Percentiles rank a stretch among this genome's conserved stretches.
phyloP scores from a whole-genome alignment of 163 green algal genomes.

The Volvox carteri region DNA sequence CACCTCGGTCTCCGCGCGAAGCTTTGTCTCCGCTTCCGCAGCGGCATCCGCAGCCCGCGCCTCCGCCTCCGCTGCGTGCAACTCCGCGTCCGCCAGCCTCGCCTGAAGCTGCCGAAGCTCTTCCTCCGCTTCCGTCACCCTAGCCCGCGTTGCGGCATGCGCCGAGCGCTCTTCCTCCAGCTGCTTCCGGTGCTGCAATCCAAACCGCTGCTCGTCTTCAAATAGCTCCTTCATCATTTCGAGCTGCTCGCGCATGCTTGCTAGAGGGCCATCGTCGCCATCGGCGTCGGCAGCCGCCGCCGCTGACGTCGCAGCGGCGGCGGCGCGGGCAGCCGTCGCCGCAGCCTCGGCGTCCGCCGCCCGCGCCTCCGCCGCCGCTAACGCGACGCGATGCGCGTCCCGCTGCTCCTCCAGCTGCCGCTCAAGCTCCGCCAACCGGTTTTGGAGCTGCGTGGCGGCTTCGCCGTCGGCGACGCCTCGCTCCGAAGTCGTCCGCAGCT shows the following conservation, averaged over 20 bases:
- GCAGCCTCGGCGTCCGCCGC: conserved; percentile 32
- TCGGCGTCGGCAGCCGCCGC: not conserved
- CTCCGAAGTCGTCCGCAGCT: not conserved
- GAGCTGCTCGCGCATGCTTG: conserved; percentile 62
- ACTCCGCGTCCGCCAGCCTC: conserved; percentile 7
- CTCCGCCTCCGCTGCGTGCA: not conserved
- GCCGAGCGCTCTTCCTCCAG: conserved; percentile 38
- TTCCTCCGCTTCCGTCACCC: not conserved
- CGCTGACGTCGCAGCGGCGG: not conserved
- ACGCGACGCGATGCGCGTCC: not conserved
- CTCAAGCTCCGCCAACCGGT: conserved; percentile 1
- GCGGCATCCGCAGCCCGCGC: not conserved
- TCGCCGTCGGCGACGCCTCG: not conserved
- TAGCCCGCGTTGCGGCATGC: not conserved
- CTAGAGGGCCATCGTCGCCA: conserved; percentile 27
- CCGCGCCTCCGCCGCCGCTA: not conserved
- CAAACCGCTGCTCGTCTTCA: conserved; percentile 63
- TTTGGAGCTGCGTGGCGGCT: not conserved
- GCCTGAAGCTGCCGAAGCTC: not conserved
- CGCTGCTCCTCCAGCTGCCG: conserved; percentile 15
- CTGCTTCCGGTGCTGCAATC: conserved; percentile 40
- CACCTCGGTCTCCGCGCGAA: conserved; percentile 9
- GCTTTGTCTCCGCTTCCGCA: conserved; percentile 1
- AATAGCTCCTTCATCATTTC: conserved; percentile 68
- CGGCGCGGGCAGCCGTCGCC: not conserved